Percentiles rank a stretch among this genome's conserved stretches.
These are phyloP conservation scores for Talaromyces sp. DNA, from an alignment of 2,329 filamentous ascomycete species.

Conservation along the genomic window DNA sequence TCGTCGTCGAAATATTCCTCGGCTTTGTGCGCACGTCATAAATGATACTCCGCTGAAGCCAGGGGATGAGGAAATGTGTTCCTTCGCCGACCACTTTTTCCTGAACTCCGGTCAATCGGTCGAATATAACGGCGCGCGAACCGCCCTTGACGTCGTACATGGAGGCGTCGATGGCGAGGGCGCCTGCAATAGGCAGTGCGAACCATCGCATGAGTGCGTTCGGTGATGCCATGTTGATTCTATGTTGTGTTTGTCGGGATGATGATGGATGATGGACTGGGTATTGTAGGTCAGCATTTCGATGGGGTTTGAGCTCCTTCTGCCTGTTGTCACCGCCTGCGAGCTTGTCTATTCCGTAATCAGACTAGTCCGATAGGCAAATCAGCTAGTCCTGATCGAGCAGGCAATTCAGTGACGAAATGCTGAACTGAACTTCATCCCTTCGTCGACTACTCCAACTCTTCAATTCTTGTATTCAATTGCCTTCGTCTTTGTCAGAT, in stretches of 20 bases:
- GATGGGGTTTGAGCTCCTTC: constrained; percentile 11
- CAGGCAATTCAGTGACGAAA: constrained; percentile 7
- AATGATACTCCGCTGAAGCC: constrained; percentile 89
- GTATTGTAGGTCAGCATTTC: constrained; percentile 5
- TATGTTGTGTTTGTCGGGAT: constrained; percentile 18
- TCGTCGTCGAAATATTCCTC: constrained; percentile 94
- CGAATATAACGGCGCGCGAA: constrained; percentile 94
- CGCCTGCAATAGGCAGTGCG: constrained; percentile 66
- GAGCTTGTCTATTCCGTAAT: background rate
- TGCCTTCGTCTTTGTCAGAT: background rate
- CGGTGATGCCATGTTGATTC: constrained; percentile 44
- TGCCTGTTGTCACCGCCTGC: background rate
- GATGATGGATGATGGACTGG: constrained; percentile 13
- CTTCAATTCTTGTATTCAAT: background rate
- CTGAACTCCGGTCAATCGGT: constrained; percentile 85
- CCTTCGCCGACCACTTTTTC: constrained; percentile 90
- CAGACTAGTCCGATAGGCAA: background rate
- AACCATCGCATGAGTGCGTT: constrained; percentile 46
- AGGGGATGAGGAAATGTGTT: constrained; percentile 92
- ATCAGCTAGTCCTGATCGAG: background rate
- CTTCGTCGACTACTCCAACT: background rate
- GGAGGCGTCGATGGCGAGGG: constrained; percentile 66
- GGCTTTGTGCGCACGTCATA: constrained; percentile 98
- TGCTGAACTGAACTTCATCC: background rate
- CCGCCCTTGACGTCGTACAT: constrained; percentile 98